Percentiles rank a stretch among this genome's conserved stretches.
phyloP scores from a whole-genome alignment of 2,329 filamentous ascomycete genomes.

The Fusarium xylarioides region DNA sequence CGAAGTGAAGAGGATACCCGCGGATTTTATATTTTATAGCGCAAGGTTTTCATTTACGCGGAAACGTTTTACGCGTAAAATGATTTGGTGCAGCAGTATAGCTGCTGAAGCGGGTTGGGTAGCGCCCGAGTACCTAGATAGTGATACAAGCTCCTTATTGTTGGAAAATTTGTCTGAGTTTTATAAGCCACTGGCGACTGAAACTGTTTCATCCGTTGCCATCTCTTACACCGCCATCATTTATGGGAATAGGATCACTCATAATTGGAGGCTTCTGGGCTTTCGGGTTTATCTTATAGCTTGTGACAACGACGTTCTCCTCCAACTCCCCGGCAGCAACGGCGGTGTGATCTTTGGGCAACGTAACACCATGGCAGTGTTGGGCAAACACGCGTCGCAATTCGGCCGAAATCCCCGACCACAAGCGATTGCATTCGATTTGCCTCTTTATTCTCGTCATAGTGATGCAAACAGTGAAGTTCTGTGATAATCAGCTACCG shows the following conservation, averaged over 20 bases:
- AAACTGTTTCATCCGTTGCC: conserved; percentile 60
- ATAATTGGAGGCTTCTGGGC: too few relatives aligned
- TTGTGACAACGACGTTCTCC: too few relatives aligned
- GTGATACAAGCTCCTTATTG: conserved; percentile 82
- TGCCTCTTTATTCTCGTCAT: not conserved
- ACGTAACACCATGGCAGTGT: not conserved
- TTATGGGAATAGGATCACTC: conserved; percentile 62
- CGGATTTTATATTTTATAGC: accelerated
- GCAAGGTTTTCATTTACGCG: not conserved
- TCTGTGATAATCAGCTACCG: not conserved
- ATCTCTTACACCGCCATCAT: conserved; percentile 78
- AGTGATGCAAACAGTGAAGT: not conserved
- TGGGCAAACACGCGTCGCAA: not conserved
- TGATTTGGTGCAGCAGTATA: conserved; percentile 76
- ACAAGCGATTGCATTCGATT: not conserved
- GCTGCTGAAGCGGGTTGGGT: conserved; percentile 72
- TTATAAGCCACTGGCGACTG: conserved; percentile 81
- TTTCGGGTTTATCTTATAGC: too few relatives aligned
- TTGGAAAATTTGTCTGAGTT: conserved; percentile 78
- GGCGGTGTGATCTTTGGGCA: not conserved
- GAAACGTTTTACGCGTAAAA: conserved; percentile 52
- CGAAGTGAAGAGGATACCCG: accelerated
- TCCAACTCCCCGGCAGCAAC: not conserved
- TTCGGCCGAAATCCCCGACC: not conserved
- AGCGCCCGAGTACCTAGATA: conserved; percentile 82